These are phyloP conservation scores for Globisporangium canariense DNA, from an alignment of 352 stramenopile genomes.

Conservation along the genomic window DNA sequence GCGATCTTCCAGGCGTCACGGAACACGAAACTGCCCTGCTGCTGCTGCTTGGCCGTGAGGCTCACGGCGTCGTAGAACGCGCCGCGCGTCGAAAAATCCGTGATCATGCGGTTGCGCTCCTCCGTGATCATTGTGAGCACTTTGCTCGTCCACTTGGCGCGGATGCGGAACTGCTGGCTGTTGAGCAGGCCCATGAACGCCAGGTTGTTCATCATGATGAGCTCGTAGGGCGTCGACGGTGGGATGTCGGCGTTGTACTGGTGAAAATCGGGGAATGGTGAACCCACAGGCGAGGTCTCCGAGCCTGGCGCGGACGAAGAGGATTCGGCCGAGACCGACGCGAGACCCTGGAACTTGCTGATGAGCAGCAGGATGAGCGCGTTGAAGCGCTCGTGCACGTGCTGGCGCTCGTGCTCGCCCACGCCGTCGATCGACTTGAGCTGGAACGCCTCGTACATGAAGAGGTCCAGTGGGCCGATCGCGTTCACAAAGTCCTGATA, in stretches of 20 bases:
- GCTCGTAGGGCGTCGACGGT: conserved; percentile 46
- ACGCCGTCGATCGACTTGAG: conserved; percentile 44
- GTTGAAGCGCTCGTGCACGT: conserved; percentile 41
- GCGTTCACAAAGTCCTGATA: conserved; percentile 55
- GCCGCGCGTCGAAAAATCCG: conserved; percentile 35
- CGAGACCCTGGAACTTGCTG: conserved; percentile 36
- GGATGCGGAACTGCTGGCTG: conserved; percentile 41
- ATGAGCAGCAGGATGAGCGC: conserved; percentile 34
- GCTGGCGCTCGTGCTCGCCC: conserved; percentile 29
- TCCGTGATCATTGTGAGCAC: conserved; percentile 53
- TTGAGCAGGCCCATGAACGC: conserved; percentile 51
- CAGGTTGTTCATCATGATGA: conserved; percentile 47
- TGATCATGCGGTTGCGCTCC: conserved; percentile 49
- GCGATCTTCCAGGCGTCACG: conserved; percentile 39
- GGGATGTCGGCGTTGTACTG: conserved; percentile 41
- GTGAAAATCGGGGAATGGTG: conserved; percentile 32
- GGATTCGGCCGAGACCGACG: conserved; percentile 31
- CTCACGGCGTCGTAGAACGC: conserved; percentile 39
- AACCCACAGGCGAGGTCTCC: background rate
- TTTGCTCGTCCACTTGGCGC: conserved; percentile 42
- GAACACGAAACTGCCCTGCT: conserved; percentile 23
- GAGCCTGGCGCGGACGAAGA: conserved; percentile 19
- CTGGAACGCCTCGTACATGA: conserved; percentile 62
- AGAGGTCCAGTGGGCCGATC: conserved; percentile 42
- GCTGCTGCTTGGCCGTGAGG: conserved; percentile 34